Evolutionary conservation across 495 filamentous ascomycete genomes (phyloP), one percentile per base, ranked within the genome.

Genomic region (Neurospora sp.): DNA sequence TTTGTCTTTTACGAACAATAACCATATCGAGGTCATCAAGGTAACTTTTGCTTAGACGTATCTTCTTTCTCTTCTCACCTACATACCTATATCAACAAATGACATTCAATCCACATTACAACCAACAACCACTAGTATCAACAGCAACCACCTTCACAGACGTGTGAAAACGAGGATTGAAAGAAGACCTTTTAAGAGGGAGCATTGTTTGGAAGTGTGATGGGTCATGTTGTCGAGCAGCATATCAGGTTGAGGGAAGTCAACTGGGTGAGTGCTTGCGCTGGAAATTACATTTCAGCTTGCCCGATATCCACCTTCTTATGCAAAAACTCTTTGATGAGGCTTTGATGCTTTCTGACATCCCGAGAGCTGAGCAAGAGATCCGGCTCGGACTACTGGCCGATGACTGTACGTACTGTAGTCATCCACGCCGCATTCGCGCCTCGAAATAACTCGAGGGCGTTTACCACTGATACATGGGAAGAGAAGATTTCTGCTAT

Each of bases 51-150:
- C 12, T 65, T 65, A 65, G 27, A n/a, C 9, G 39, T 38, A 71
- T 35, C 70, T 71, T 70, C 0, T 0, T 77, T 76, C 72, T 88
- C 85, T 69, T 88, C 84, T 74, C 83, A 88, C 71, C 78, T 78
- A 59, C 5, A 27, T 14, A 27, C 10, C 1, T 59, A 1, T 35
- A 35, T 14, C 11, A 12, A 11, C 20, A 27, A 22, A 59, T 27
- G 0, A 18, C 4, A 35, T 61, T 7, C 27, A 72, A 3, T 35
- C 1, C 3, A 18, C 0, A 61, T 61, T 7, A 9, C 12, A 72
- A 39, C 61, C 27, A 7, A 61, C 65, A 70, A 27, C 37, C 72
- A 27, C 20, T n/a, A 10, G 68, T 70, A 70, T 73, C 40, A 59
- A 73, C 72, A 7, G 10, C 68, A 22, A 70, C 71, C 68, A 73